phyloP scores from a whole-genome alignment of 495 filamentous ascomycete genomes.

The Penicillium bovifimosum region DNA sequence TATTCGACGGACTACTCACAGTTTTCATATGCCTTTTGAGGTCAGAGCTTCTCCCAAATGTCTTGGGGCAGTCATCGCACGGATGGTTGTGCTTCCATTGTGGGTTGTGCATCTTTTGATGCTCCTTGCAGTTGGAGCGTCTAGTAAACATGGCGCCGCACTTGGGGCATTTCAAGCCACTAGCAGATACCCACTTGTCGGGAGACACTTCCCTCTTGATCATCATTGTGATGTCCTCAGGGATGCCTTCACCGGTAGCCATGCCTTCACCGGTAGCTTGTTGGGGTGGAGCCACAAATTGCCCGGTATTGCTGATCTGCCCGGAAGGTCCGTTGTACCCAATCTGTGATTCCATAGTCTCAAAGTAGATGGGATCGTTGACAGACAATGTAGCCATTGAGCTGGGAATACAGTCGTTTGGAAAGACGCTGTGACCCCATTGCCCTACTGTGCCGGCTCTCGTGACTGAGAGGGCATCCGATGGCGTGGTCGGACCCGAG shows the following conservation, averaged over 20 bases:
- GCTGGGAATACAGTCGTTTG: not conserved
- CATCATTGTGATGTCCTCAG: not conserved
- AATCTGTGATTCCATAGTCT: not conserved
- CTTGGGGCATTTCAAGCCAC: conserved; percentile 64
- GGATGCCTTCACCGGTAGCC: not conserved
- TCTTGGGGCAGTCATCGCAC: conserved; percentile 54
- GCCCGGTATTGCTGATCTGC: not conserved
- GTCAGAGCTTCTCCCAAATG: conserved; percentile 67
- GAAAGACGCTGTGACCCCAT: conserved; percentile 8
- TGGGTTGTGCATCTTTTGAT: conserved; percentile 86
- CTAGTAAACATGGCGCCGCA: conserved; percentile 81
- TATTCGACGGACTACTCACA: conserved; percentile 41
- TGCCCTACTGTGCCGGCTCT: conserved; percentile 6
- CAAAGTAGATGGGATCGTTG: not conserved
- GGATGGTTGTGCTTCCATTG: conserved; percentile 61
- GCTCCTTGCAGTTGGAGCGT: conserved; percentile 85
- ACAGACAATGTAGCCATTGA: not conserved
- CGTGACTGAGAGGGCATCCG: not conserved
- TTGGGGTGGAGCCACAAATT: not conserved
- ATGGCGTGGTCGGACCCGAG: conserved; percentile 14
- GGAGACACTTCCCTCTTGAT: not conserved
- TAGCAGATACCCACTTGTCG: conserved; percentile 10
- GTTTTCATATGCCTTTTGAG: conserved; percentile 76
- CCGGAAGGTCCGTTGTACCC: not conserved
- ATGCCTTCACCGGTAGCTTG: not conserved